phyloP scores from a whole-genome alignment of 768 basidiomycete species.

The Multifurca ochricompacta region DNA sequence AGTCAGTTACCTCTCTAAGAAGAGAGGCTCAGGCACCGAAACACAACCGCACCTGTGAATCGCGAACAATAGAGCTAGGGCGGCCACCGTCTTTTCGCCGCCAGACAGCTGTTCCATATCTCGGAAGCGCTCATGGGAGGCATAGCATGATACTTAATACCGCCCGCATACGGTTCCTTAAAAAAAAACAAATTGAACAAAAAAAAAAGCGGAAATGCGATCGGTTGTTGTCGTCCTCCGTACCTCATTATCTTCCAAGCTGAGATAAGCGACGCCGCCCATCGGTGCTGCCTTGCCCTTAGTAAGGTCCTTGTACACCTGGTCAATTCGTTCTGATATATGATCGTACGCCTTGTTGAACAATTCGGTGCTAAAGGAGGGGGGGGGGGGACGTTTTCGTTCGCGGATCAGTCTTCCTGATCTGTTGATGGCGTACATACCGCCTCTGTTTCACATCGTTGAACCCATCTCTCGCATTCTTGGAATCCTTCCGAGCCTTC shows the following conservation, averaged over 20 bases:
- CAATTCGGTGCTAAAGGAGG: conserved; percentile 50
- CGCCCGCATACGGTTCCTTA: conserved; percentile 76
- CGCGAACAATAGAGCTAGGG: conserved; percentile 91
- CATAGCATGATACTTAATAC: conserved; percentile 99
- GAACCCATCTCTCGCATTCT: conserved; percentile 84
- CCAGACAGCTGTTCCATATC: conserved; percentile 99
- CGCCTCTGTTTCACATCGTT: conserved; percentile 77
- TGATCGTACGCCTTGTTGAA: conserved; percentile 97
- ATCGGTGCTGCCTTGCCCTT: conserved; percentile 90
- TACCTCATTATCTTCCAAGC: conserved; percentile 93
- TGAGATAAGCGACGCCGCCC: conserved; percentile 95
- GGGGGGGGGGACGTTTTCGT: too few species aligned
- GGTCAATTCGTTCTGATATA: conserved; percentile 89
- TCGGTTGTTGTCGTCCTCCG: conserved; percentile 18
- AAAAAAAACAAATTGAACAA: background rate
- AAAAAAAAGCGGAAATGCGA: background rate
- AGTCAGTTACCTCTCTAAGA: background rate
- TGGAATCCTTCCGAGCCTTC: conserved; percentile 83
- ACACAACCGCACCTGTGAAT: conserved; percentile 75
- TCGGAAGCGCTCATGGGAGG: conserved; percentile 97
- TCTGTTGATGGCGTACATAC: too few species aligned
- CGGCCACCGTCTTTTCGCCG: conserved; percentile 97
- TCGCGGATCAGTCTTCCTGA: background rate
- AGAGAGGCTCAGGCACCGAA: background rate
- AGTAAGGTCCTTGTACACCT: conserved; percentile 96